phyloP scores from a whole-genome alignment of 169 alveolate species.

The Plasmodium ovale region DNA sequence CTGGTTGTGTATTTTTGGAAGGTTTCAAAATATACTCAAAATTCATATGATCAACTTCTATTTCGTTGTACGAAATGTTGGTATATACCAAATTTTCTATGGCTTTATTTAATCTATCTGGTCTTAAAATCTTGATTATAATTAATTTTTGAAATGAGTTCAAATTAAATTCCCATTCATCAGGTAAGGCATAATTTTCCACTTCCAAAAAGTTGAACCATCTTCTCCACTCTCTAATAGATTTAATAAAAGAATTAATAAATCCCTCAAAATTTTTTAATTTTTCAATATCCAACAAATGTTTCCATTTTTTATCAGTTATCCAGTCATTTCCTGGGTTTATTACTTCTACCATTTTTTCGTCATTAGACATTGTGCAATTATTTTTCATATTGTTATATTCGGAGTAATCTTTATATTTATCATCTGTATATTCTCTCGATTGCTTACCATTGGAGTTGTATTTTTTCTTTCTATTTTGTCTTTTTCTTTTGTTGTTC shows the following conservation, averaged over 20 bases:
- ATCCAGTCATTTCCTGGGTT: conserved; percentile 78
- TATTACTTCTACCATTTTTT: conserved; percentile 12
- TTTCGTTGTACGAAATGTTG: conserved; percentile 64
- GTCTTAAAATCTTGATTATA: conserved; percentile 71
- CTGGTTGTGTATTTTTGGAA: conserved; percentile 47
- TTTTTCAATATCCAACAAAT: conserved; percentile 61
- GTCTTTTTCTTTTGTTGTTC: conserved; percentile 38
- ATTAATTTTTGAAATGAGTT: conserved; percentile 71
- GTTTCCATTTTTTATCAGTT: conserved; percentile 61
- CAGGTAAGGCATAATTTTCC: conserved; percentile 68
- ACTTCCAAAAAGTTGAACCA: conserved; percentile 73
- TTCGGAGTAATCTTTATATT: conserved; percentile 25
- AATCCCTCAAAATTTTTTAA: conserved; percentile 74
- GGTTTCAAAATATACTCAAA: conserved; percentile 52
- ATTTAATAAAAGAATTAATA: conserved; percentile 72
- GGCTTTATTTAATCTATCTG: conserved; percentile 77
- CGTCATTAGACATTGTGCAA: conserved; percentile 18
- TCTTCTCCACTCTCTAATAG: conserved; percentile 78
- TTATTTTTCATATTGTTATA: conserved; percentile 25
- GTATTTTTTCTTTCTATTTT: conserved; percentile 19
- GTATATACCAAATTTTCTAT: conserved; percentile 55
- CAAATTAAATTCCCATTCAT: conserved; percentile 78
- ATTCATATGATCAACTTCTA: conserved; percentile 61
- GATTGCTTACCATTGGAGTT: conserved; percentile 13
- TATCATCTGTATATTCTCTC: conserved; percentile 18